Base-by-base conservation (phyloP, 164 flowering plant species). In the Akebia trifoliata region DNA sequence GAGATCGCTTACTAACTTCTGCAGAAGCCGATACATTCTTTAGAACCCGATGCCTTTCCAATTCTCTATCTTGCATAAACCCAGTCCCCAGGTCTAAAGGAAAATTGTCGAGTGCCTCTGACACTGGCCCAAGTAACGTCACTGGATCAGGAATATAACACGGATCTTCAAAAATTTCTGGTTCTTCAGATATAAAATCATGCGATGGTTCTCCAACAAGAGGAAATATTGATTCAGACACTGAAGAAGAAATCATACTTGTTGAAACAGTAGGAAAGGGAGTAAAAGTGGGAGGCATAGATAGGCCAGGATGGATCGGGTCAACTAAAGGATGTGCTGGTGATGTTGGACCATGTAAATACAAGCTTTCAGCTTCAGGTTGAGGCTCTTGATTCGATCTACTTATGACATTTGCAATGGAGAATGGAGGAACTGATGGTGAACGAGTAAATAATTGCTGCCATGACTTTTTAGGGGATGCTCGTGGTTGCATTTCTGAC, bases 101-200 rank as follows among this genome's bases (percentile, higher is more conserved):
- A 72, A 91, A 91, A 72, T 84, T 79, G 66, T 89, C 86, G 63
- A 92, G 91, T 49, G 98, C 87, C 67, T 89, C 96, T 32, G 95
- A 87, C 60, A 92, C 90, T 34, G 98, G 98, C 28, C 98, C 98
- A 62, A 92, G 87, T 69, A 92, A 72, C 9, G 91, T 82, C 32
- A 70, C 79, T 4, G 90, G 91, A 72, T 92, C 96, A 36, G 95
- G 95, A 65, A 73, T 79, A 81, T 92, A 89, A 74, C 91, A 85
- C 6, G 95, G 91, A 56, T 89, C 98, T 73, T 87, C 97, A 80
- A 81, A 92, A 67, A 78, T 73, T 59, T 92, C 95, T 9, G 75
- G 72, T 44, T 89, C 96, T 50, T 88, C 96, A 22, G 78, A 70
- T 17, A 77, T 68, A 43, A 67, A 59, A 17, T 83, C 82, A 62